A percentile compares a stretch with the other conserved stretches of the same genome.
phyloP scores from a whole-genome alignment of 257 asterid genomes.

The Leonotis leonurus region DNA sequence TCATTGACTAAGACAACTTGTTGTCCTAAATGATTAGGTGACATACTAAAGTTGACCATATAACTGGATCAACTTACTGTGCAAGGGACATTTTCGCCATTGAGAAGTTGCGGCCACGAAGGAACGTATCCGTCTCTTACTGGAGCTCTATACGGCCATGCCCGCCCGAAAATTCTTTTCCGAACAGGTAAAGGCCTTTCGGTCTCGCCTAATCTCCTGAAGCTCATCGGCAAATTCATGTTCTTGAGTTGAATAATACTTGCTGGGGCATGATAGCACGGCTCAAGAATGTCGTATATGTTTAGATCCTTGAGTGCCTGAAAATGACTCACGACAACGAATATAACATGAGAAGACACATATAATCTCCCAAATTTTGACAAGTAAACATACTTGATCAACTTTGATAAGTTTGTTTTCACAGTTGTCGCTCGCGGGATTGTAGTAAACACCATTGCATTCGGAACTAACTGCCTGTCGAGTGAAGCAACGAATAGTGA shows the following conservation, averaged over 20 bases:
- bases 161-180: conserved; percentile 87
- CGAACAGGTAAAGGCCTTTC: conserved; percentile 76
- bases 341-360: neutral
- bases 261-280: conserved; percentile 61
- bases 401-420: conserved; percentile 41
- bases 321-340: conserved; percentile 1
- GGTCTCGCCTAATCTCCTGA: conserved; percentile 89
- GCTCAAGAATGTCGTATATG: conserved; percentile 81
- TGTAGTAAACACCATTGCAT: conserved; percentile 66
- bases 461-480: conserved; percentile 50
- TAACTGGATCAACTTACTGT: conserved; percentile 76
- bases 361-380: neutral
- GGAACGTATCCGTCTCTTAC: conserved; percentile 83
- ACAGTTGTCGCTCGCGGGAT: conserved; percentile 42
- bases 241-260: conserved; percentile 27
- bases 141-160: conserved; percentile 93
- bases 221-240: conserved; percentile 61
- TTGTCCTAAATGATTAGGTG: neutral
- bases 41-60: too few species aligned
- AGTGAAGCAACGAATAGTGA: conserved; percentile 18
- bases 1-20: neutral
- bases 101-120: conserved; percentile 76
- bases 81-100: conserved; percentile 48
- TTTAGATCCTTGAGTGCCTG: conserved; percentile 60
- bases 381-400: conserved; percentile 39